Conservation (phyloP, 2,329 filamentous ascomycete genomes). For the Lachnellula suecica region DNA sequence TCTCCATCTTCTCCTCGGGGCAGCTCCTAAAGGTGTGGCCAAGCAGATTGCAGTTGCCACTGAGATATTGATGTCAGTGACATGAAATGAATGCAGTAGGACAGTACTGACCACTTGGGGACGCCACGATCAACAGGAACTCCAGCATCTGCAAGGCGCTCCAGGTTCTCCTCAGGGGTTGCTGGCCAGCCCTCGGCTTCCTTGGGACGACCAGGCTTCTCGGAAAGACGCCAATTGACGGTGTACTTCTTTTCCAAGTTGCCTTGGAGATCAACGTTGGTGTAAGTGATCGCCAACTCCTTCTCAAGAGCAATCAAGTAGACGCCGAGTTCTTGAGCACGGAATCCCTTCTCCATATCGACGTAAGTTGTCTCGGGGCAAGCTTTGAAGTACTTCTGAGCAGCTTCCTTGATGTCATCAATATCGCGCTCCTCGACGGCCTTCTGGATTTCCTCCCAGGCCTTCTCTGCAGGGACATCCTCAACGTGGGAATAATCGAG, state of each 20-base stretch:
- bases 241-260: slow-evolving; percentile 64
- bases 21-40: slow-evolving; percentile 65
- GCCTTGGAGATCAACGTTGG: slow-evolving; percentile 72
- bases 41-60: slow-evolving; percentile 48
- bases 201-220: slow-evolving; percentile 56
- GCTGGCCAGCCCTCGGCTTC: slow-evolving; percentile 62
- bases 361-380: slow-evolving; percentile 55
- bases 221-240: slow-evolving; percentile 60
- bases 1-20: slow-evolving; percentile 54
- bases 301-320: slow-evolving; percentile 65
- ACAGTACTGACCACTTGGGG: slow-evolving; percentile 47
- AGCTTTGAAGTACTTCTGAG: slow-evolving; percentile 62
- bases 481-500: slow-evolving; percentile 53
- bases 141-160: slow-evolving; percentile 65
- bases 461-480: slow-evolving; percentile 50
- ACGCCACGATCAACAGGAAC: slow-evolving; percentile 59
- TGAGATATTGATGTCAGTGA: slow-evolving; percentile 5
- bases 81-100: neutral
- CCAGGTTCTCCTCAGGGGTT: slow-evolving; percentile 56
- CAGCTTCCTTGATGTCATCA: slow-evolving; percentile 60
- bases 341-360: slow-evolving; percentile 61
- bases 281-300: slow-evolving; percentile 54
- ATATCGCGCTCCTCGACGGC: slow-evolving; percentile 56
- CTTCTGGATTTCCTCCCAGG: slow-evolving; percentile 55
- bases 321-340: slow-evolving; percentile 50